These are phyloP conservation scores for Chrysosporium keratinophilum DNA, from an alignment of 2,329 filamentous ascomycete genomes.

Conservation along the genomic window DNA sequence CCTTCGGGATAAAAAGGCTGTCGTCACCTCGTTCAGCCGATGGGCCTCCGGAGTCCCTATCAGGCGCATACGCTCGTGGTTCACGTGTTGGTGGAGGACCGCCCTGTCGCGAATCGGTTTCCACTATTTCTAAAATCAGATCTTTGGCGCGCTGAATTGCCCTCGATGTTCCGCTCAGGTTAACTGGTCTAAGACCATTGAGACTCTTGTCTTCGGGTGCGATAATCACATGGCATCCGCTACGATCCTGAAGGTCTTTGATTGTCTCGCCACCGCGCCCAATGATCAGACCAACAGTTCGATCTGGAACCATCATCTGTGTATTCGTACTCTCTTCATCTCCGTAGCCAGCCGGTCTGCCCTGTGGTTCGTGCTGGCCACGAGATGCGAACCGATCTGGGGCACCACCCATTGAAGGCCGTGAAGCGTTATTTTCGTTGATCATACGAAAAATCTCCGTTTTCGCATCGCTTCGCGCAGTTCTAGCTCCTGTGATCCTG, in stretches of 20 bases:
- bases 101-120: constrained; percentile 58
- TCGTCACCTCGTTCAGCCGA: constrained; percentile 57
- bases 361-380: neutral
- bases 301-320: constrained; percentile 90
- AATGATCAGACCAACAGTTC: constrained; percentile 85
- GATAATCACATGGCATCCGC: constrained; percentile 92
- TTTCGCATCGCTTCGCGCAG: constrained; percentile 66
- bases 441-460: constrained; percentile 78
- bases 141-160: constrained; percentile 72
- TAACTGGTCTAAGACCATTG: constrained; percentile 79
- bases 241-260: constrained; percentile 79
- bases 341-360: constrained; percentile 1
- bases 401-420: constrained; percentile 21
- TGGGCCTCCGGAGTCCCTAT: constrained; percentile 32
- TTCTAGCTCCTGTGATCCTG: constrained; percentile 66
- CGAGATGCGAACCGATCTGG: constrained; percentile 15
- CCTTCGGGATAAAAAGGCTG: constrained; percentile 73
- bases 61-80: constrained; percentile 12
- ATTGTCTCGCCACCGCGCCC: constrained; percentile 91
- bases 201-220: constrained; percentile 87
- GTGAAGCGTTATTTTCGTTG: constrained; percentile 62
- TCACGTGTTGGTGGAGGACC: constrained; percentile 16
- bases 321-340: constrained; percentile 75
- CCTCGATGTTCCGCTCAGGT: constrained; percentile 69
- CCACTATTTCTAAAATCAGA: constrained; percentile 85